Evolutionary conservation across 345 rosid species (phyloP).

Genomic region (Brassica napus): Da-Ae NC_063446.1:41145501-41146000

Average conservation of each 20-base stretch:
- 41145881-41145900: conserved; percentile 54
- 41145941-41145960: conserved; percentile 55
- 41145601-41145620: conserved; percentile 41
- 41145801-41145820: conserved; percentile 29
- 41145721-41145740: conserved; percentile 4
- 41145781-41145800: conserved; percentile 46
- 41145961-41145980: neutral
- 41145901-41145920: conserved; percentile 39
- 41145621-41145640: conserved; percentile 45
- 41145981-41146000: neutral
- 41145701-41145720: conserved; percentile 21
- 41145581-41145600: conserved; percentile 50
- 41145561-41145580: conserved; percentile 64
- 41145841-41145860: conserved; percentile 51
- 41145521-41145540: conserved; percentile 88
- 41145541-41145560: conserved; percentile 76
- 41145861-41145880: conserved; percentile 49
- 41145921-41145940: conserved; percentile 45
- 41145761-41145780: conserved; percentile 60
- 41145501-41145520: conserved; percentile 83
- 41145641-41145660: conserved; percentile 62
- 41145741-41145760: conserved; percentile 46
- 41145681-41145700: conserved; percentile 40
- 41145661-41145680: conserved; percentile 53
- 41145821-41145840: conserved; percentile 53